These are phyloP conservation scores for Solanum clarkiae DNA, from an alignment of 257 asterid species.

Conservation along the genomic window DNA sequence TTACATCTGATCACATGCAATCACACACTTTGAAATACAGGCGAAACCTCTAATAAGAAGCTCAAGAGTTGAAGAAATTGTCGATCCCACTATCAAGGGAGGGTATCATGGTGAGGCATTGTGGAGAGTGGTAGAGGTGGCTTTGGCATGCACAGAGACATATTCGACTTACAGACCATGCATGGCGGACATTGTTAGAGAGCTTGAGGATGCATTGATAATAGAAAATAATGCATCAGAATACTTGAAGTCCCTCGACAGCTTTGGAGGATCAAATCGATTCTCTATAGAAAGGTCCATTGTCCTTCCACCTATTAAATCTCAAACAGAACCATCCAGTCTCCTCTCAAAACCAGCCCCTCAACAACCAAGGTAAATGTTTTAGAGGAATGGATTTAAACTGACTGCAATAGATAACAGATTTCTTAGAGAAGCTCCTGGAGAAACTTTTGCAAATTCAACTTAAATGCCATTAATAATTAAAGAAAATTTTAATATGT, in stretches of 20 bases:
- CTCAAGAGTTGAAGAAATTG: conserved; percentile 53
- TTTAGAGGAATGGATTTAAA: not conserved
- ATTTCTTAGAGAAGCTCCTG: not conserved
- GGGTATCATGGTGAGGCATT: conserved; percentile 46
- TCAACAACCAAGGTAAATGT: conserved; percentile 55
- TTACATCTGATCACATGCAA: not conserved
- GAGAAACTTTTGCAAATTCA: not conserved
- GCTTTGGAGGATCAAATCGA: conserved; percentile 65
- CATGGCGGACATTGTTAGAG: conserved; percentile 77
- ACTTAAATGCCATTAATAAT: not conserved
- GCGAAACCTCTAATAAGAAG: conserved; percentile 73
- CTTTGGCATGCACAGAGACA: conserved; percentile 78
- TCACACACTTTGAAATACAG: conserved; percentile 18
- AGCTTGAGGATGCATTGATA: conserved; percentile 81
- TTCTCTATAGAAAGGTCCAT: conserved; percentile 65
- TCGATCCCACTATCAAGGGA: conserved; percentile 36
- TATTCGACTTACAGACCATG: conserved; percentile 75
- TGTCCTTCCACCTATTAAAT: conserved; percentile 41
- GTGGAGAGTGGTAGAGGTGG: conserved; percentile 71
- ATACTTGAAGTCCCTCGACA: conserved; percentile 38
- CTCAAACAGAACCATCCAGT: conserved; percentile 32
- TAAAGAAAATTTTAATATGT: not conserved
- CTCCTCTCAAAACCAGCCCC: conserved; percentile 40
- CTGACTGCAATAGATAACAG: not conserved
- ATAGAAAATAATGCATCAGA: conserved; percentile 51